phyloP scores from a whole-genome alignment of 2,329 filamentous ascomycete genomes.

The Mycosphaerella sp. region DNA sequence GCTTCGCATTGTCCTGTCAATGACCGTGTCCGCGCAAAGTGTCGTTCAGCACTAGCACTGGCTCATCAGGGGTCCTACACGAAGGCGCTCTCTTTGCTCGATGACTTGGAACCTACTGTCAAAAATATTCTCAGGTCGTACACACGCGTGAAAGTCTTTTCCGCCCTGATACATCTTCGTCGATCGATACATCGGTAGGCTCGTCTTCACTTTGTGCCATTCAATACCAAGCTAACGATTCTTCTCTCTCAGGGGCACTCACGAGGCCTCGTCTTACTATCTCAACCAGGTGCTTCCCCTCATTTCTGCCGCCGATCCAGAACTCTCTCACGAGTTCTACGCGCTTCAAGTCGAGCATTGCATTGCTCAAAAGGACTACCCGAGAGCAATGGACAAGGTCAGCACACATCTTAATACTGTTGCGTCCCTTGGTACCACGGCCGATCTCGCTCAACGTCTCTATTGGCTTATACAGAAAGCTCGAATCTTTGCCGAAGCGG shows the following conservation, averaged over 20 bases:
- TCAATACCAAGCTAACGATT: not conserved
- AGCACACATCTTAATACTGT: slow-evolving; percentile 42
- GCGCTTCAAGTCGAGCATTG: slow-evolving; percentile 56
- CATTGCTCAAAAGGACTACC: slow-evolving; percentile 39
- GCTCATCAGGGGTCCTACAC: slow-evolving; percentile 64
- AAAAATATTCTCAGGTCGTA: slow-evolving; percentile 70
- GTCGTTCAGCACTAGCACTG: slow-evolving; percentile 62
- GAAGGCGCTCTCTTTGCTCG: slow-evolving; percentile 57
- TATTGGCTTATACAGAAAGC: slow-evolving; percentile 68
- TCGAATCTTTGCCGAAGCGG: slow-evolving; percentile 60
- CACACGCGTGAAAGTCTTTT: slow-evolving; percentile 65
- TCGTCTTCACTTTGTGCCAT: not conserved
- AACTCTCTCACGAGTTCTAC: slow-evolving; percentile 54
- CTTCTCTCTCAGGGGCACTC: slow-evolving; percentile 45
- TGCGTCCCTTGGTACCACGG: not conserved
- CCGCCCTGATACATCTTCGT: slow-evolving; percentile 60
- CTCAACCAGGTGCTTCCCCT: slow-evolving; percentile 52
- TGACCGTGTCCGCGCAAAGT: slow-evolving; percentile 69
- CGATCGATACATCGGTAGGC: slow-evolving; percentile 52
- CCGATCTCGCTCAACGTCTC: slow-evolving; percentile 61
- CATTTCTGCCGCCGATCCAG: slow-evolving; percentile 44
- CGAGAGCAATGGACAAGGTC: slow-evolving; percentile 49
- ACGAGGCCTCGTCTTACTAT: slow-evolving; percentile 51
- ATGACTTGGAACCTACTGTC: slow-evolving; percentile 54
- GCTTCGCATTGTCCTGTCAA: slow-evolving; percentile 60